phyloP scores from a whole-genome alignment of 2,329 filamentous ascomycete species.

The Hypomyces perniciosus region DNA sequence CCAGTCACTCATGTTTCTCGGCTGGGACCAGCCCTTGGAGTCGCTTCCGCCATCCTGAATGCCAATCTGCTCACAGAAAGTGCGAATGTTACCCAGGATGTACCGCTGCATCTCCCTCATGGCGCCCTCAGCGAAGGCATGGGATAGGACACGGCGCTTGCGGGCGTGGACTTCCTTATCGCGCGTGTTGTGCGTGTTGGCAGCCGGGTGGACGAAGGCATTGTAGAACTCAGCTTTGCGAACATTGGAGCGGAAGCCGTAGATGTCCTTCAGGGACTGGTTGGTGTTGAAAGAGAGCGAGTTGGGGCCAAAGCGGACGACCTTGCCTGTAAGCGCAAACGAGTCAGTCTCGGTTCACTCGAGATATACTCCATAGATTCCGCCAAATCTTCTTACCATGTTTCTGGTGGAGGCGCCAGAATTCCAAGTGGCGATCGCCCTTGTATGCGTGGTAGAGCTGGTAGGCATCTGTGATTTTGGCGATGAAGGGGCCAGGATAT shows the following conservation, averaged over 20 bases:
- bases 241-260: slow-evolving; percentile 58
- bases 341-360: not conserved
- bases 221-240: slow-evolving; percentile 68
- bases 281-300: slow-evolving; percentile 73
- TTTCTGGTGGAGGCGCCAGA: slow-evolving; percentile 62
- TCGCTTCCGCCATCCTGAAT: slow-evolving; percentile 34
- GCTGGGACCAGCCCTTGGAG: slow-evolving; percentile 49
- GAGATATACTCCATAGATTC: not conserved
- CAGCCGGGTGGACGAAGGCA: slow-evolving; percentile 63
- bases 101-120: slow-evolving; percentile 64
- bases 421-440: slow-evolving; percentile 68
- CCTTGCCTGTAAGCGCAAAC: slow-evolving; percentile 36
- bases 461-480: slow-evolving; percentile 57
- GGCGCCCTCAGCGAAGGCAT: slow-evolving; percentile 62
- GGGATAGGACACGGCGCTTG: slow-evolving; percentile 65
- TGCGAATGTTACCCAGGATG: slow-evolving; percentile 59
- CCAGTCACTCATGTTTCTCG: slow-evolving; percentile 59
- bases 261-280: slow-evolving; percentile 64
- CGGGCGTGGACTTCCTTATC: slow-evolving; percentile 63
- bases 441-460: slow-evolving; percentile 69
- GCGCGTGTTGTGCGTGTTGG: slow-evolving; percentile 68
- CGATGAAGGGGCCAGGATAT: slow-evolving; percentile 59
- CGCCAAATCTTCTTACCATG: slow-evolving; percentile 48
- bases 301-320: slow-evolving; percentile 75
- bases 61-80: slow-evolving; percentile 56